Evolutionary conservation across 2,329 filamentous ascomycete genomes (phyloP).

Genomic region (Penicillium italicum): DNA sequence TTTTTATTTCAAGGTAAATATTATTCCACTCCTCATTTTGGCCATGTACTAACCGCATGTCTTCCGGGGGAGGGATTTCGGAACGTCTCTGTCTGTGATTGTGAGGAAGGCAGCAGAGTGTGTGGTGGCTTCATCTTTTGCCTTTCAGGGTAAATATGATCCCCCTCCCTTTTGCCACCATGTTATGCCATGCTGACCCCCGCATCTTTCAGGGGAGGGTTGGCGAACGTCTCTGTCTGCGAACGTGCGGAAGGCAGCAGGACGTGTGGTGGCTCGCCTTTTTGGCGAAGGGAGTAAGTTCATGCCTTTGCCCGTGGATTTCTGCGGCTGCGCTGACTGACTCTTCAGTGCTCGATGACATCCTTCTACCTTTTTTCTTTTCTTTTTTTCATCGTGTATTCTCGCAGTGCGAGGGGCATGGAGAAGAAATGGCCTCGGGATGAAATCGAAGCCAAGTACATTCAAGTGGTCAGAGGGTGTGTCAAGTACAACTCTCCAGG

Average conservation of each 20-base stretch:
- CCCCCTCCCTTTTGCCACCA: background rate
- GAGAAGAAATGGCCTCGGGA: background rate
- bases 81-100: background rate
- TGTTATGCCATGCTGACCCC: background rate
- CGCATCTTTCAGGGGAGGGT: background rate
- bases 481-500: background rate
- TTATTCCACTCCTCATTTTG: background rate
- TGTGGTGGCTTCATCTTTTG: background rate
- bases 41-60: background rate
- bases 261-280: background rate
- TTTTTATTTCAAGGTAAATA: background rate
- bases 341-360: background rate
- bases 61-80: background rate
- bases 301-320: background rate
- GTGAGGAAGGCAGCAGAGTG: background rate
- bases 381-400: background rate
- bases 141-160: background rate
- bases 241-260: background rate
- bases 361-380: background rate
- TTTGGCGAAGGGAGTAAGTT: background rate
- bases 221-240: background rate
- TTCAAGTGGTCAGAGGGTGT: background rate
- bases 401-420: slow-evolving; percentile 1
- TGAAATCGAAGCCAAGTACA: background rate
- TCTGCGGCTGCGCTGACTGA: background rate